phyloP scores from a whole-genome alignment of 192 early-diverging fungal genomes.

The Linnemannia elongata region DNA sequence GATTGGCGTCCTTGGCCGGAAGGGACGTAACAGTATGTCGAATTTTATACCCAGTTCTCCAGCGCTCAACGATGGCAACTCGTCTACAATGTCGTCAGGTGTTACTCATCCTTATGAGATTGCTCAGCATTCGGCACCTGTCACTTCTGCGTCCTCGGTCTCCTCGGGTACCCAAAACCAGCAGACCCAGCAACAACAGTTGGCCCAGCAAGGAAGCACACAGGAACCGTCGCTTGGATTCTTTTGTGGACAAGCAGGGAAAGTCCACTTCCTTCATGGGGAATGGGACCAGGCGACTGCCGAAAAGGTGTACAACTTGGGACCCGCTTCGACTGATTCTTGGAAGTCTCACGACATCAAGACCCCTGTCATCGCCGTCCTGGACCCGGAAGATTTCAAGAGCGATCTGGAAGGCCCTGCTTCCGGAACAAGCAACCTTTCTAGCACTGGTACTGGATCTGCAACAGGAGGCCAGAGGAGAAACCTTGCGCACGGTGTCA shows the following conservation, averaged over 20 bases:
- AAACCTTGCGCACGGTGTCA: conserved; percentile 20
- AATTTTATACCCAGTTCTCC: conserved; percentile 3
- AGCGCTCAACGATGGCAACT: conserved; percentile 12
- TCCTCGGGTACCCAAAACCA: neutral
- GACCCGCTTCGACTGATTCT: conserved; percentile 53
- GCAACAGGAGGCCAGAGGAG: neutral
- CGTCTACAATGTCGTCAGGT: neutral
- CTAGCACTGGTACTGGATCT: neutral
- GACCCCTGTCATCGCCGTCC: conserved; percentile 40
- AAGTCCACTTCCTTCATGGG: conserved; percentile 56
- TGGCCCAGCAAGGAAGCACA: neutral
- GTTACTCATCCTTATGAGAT: neutral
- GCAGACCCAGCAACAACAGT: neutral
- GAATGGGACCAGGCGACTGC: conserved; percentile 58
- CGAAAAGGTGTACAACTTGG: conserved; percentile 56
- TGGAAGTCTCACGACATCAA: conserved; percentile 52
- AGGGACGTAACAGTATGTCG: conserved; percentile 40
- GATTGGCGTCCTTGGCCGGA: conserved; percentile 54
- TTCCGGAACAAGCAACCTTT: neutral
- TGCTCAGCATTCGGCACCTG: neutral
- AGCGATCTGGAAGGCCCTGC: conserved; percentile 27
- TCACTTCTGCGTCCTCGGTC: conserved; percentile 3
- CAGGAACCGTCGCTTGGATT: conserved; percentile 43
- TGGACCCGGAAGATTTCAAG: conserved; percentile 49
- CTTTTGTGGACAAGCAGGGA: conserved; percentile 57